Evolutionary conservation across 2,329 filamentous ascomycete genomes (phyloP).

Genomic region (Cryphonectria nitschkei): DNA sequence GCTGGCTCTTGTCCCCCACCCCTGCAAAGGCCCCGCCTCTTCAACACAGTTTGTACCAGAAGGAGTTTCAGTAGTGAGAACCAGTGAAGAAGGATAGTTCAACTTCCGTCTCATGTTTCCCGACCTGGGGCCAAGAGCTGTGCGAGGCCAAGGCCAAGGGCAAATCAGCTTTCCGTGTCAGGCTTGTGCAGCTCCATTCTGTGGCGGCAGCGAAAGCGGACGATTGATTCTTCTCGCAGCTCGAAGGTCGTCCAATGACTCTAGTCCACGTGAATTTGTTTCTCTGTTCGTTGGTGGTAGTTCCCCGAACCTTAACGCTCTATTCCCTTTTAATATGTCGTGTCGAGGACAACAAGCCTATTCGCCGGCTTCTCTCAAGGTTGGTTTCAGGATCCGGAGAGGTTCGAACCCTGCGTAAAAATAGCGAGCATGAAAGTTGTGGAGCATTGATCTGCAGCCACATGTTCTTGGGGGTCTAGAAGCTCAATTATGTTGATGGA

Average conservation of each 20-base stretch:
- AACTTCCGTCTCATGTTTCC: constrained; percentile 19
- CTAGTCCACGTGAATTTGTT: neutral
- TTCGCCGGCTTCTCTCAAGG: too few relatives aligned
- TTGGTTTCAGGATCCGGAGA: neutral
- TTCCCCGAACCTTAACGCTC: neutral
- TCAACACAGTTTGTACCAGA: constrained; percentile 3
- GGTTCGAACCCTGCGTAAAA: neutral
- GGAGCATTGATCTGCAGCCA: neutral
- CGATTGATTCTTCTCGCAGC: neutral
- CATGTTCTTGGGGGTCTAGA: neutral
- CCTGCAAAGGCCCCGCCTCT: neutral
- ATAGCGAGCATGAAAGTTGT: neutral
- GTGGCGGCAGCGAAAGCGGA: neutral
- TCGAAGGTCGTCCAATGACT: neutral
- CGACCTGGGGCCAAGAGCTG: neutral
- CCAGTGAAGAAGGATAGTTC: constrained; percentile 9
- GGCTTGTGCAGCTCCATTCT: constrained; percentile 3
- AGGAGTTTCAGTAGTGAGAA: constrained; percentile 16
- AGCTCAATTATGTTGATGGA: neutral
- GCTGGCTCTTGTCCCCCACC: neutral
- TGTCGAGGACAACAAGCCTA: neutral
- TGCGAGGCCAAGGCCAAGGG: constrained; percentile 13
- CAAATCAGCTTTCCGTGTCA: constrained; percentile 18
- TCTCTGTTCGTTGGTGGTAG: neutral
- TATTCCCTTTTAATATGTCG: neutral